Evolutionary conservation across 768 basidiomycete genomes (phyloP).

Genomic region (Russula brevipes): DNA sequence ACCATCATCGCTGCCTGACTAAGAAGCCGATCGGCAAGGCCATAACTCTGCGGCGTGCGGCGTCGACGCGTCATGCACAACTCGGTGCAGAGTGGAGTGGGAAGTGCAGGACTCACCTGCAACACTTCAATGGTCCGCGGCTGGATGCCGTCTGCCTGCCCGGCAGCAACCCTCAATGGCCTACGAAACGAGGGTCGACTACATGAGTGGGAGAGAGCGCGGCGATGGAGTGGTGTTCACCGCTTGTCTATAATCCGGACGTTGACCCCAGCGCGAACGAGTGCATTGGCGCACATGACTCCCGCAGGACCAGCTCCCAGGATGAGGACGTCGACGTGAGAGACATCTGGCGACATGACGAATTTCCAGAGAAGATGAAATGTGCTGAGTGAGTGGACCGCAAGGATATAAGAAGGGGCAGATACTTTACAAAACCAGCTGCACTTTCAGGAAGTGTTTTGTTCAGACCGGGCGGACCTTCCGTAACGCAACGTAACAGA

Average conservation of each 20-base stretch:
- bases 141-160: slow-evolving; percentile 54
- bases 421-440: no score
- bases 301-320: slow-evolving; percentile 60
- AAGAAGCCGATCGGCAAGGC: slow-evolving; percentile 59
- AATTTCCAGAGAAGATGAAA: neutral
- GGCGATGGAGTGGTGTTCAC: slow-evolving; percentile 28
- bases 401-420: no score
- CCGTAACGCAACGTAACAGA: no score
- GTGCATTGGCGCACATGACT: slow-evolving; percentile 64
- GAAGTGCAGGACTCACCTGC: slow-evolving; percentile 35
- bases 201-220: neutral
- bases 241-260: slow-evolving; percentile 58
- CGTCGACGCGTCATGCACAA: neutral
- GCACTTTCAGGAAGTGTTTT: no score
- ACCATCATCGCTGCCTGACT: slow-evolving; percentile 65
- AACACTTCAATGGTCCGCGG: slow-evolving; percentile 51
- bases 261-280: slow-evolving; percentile 51
- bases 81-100: no score
- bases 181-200: slow-evolving; percentile 26
- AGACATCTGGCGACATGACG: slow-evolving; percentile 29
- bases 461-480: no score
- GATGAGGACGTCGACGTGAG: slow-evolving; percentile 54
- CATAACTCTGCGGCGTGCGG: slow-evolving; percentile 72
- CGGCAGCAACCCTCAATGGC: slow-evolving; percentile 37
- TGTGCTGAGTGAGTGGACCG: no score